Base-by-base conservation (phyloP, 2,329 filamentous ascomycete genomes). In the Mollisiaceae sp. region DNA sequence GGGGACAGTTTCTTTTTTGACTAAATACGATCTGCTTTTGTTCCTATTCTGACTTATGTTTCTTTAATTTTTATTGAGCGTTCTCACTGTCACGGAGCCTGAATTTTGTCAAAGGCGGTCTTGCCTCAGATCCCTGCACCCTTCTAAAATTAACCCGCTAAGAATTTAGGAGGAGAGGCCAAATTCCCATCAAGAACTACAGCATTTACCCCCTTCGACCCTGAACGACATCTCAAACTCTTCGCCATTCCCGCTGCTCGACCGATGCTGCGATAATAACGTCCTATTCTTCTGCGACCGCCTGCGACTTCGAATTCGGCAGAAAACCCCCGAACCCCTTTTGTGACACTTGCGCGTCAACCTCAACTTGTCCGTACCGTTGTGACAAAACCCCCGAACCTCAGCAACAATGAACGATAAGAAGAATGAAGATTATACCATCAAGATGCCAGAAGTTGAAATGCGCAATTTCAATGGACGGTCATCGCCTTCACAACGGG, bases 351-450 rank as follows among this genome's bases (percentile, higher is more conserved):
- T 65, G 65, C 69, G 65, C 68, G 60, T 69, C 63, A 45, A 65
- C 27, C 3, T 32, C 27, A 14, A 38, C 47, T 35, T 38, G 24
- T 59, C 20, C 35, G 50, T 62, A 38, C 63, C 41, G 15, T 57
- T 35, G 20, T 50, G n/a, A 59, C 67, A 70, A 67, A 27, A 11
- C 52, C 15, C 41, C 50, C 39, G 32, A 63, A 56, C 54, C 36
- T 62, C 63, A 67, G 70, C 71, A 76, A 83, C 74, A 71, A 97
- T 97, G 93, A 85, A 90, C 75, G 91, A 95, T 83, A 93, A 94
- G 78, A 96, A 95, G 85, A 95, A 92, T 79, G 90, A 91, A 77
- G 91, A 95, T 77, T 92, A 89, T 75, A 81, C 85, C 69, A 84
- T 92, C 77, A 87, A 90, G 73, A 87, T 92, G 82, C 86, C 86